Evolutionary conservation across 371 early-diverging fungal species (phyloP), one percentile per base, ranked within the genome.

Genomic region (Entomophthora muscae): DNA sequence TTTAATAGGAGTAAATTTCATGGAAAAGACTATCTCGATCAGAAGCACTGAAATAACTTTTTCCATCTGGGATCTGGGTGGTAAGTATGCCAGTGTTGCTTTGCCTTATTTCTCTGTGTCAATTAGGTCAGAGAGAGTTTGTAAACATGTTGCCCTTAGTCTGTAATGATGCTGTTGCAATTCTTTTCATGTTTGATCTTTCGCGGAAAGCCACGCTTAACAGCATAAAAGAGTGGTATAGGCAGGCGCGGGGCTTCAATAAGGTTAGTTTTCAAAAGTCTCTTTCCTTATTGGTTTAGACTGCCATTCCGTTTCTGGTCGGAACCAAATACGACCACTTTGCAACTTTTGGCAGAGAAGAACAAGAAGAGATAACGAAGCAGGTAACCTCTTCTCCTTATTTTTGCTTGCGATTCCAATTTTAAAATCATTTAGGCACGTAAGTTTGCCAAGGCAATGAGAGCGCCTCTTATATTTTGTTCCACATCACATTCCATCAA

Each of bases 31-130:
- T 0, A 86, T 98, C 22, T 72, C 79, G 23, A 83, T 98, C 63
- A 79, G 90, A 63, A 86, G 88, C 69, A 91, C 91, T 0, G 91
- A 89, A 65, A 90, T 98, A 60, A 98, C 97, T 28, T 95, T 98
- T 71, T 93, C 93, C 69, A 92, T 99, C 68, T 99, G 99, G 99
- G 99, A 99, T 73, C 81, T 98, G 60, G 99, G 98, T 66, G 99
- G 96, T 81, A 75, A 68, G 64, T 24, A 28, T 31, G 1, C 3
- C 5, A 62, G 3, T 13, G 32, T 31, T 23, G 53, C 27, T 26
- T 21, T 5, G n/a, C 21, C n/a, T 52, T 3, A 22, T 22, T 30
- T 57, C 65, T 53, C n/a, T 64, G 1, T 17, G 21, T 60, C 53
- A 27, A 42, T 52, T 67, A 91, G 91, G 96, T 29, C 83, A 93